These are phyloP conservation scores for Saccharomyces jurei DNA, from an alignment of 805 yeast species.

Conservation along the genomic window DNA sequence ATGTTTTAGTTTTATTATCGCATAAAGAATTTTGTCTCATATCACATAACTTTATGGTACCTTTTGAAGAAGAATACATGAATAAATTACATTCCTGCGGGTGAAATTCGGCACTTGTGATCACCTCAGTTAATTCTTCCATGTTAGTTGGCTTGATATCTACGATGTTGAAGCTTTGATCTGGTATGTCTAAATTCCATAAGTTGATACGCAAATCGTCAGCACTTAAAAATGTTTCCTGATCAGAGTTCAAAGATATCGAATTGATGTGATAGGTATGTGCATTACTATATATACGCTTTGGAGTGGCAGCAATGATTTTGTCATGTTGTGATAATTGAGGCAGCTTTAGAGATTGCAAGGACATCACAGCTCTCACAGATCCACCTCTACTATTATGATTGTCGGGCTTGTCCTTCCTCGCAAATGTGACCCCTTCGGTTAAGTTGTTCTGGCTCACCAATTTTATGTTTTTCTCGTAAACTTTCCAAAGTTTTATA, in stretches of 20 bases:
- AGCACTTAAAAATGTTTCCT: conserved; percentile 85
- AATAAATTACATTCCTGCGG: conserved; percentile 86
- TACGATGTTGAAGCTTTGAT: conserved; percentile 92
- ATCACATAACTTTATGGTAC: conserved; percentile 89
- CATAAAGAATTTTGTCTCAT: conserved; percentile 94
- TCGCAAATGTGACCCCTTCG: conserved; percentile 28
- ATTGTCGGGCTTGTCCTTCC: neutral
- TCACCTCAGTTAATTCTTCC: conserved; percentile 98
- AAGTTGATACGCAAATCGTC: conserved; percentile 93
- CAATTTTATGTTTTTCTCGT: conserved; percentile 83
- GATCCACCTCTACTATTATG: conserved; percentile 9
- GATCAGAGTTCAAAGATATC: conserved; percentile 88
- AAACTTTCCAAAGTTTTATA: conserved; percentile 94
- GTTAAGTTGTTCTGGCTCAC: conserved; percentile 85
- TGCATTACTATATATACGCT: conserved; percentile 85
- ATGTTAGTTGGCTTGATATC: conserved; percentile 96
- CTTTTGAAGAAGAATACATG: conserved; percentile 92
- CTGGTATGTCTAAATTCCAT: conserved; percentile 92
- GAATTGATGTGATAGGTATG: conserved; percentile 98
- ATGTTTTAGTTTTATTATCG: conserved; percentile 78
- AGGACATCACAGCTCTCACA: conserved; percentile 30
- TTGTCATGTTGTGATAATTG: conserved; percentile 89
- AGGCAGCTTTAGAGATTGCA: conserved; percentile 62
- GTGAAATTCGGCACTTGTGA: conserved; percentile 93
- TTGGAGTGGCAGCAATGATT: conserved; percentile 90